phyloP scores from a whole-genome alignment of 2,329 filamentous ascomycete species.

The Colletotrichum costaricense region DNA sequence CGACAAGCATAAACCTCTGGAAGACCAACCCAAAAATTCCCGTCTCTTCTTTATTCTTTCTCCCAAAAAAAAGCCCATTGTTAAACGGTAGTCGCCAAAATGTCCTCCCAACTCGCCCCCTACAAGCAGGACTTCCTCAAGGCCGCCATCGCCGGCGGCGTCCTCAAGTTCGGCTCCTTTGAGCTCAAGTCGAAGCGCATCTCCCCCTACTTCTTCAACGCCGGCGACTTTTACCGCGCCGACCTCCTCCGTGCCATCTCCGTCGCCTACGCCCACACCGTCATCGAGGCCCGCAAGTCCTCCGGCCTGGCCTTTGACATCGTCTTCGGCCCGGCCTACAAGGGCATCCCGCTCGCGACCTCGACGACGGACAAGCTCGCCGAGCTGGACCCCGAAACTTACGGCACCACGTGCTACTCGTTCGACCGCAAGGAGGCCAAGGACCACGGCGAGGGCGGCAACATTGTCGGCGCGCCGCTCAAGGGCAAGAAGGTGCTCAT shows the following conservation, averaged over 20 bases:
- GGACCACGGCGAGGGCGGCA: constrained; percentile 93
- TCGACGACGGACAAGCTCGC: constrained; percentile 81
- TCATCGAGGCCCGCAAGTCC: constrained; percentile 59
- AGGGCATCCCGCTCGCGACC: constrained; percentile 92
- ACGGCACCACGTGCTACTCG: constrained; percentile 80
- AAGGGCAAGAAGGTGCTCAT: constrained; percentile 89
- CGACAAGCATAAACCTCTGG: constrained; percentile 22
- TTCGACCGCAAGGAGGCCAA: constrained; percentile 98
- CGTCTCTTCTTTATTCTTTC: background rate
- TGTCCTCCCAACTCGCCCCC: constrained; percentile 60
- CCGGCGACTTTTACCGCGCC: constrained; percentile 87
- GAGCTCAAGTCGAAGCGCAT: constrained; percentile 91
- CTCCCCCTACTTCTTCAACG: constrained; percentile 99
- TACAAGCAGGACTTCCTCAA: constrained; percentile 81
- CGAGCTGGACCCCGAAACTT: constrained; percentile 73
- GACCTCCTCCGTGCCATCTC: constrained; percentile 82
- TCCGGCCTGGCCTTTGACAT: constrained; percentile 76
- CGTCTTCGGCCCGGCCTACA: constrained; percentile 95
- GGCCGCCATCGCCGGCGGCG: constrained; percentile 74
- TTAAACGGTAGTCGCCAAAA: constrained; percentile 39
- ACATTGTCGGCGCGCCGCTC: constrained; percentile 87
- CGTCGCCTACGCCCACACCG: constrained; percentile 80
- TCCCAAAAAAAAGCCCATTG: no score
- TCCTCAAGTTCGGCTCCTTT: constrained; percentile 85
- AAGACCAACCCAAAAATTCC: background rate